Percentiles rank a stretch among this genome's conserved stretches.
phyloP scores from a whole-genome alignment of 805 yeast genomes.

The Candida yuanshanica region DNA sequence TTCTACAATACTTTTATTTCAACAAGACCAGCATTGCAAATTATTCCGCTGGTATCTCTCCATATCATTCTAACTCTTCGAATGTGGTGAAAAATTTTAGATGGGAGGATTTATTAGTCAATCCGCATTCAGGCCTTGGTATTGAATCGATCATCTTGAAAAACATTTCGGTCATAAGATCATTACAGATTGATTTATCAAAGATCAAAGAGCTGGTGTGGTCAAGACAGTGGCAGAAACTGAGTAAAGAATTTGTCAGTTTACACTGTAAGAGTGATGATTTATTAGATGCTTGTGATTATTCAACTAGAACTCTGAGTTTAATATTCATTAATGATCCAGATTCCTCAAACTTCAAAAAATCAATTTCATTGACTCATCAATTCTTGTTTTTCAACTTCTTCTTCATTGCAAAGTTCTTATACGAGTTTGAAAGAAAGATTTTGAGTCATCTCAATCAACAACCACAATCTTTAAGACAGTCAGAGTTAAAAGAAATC shows the following conservation, averaged over 20 bases:
- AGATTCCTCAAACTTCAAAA: slow-evolving; percentile 20
- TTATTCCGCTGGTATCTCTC: slow-evolving; percentile 30
- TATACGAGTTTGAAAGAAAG: slow-evolving; percentile 19
- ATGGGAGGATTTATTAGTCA: slow-evolving; percentile 27
- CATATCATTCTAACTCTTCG: slow-evolving; percentile 35
- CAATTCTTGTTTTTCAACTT: slow-evolving; percentile 24
- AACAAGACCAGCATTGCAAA: slow-evolving; percentile 27
- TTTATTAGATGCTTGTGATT: slow-evolving; percentile 25
- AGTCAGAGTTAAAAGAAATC: slow-evolving; percentile 13
- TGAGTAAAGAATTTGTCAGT: slow-evolving; percentile 18
- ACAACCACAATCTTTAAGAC: slow-evolving; percentile 7
- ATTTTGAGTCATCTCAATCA: slow-evolving; percentile 14
- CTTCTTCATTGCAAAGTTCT: slow-evolving; percentile 21
- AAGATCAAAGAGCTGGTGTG: slow-evolving; percentile 34
- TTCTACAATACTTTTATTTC: slow-evolving; percentile 31
- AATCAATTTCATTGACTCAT: slow-evolving; percentile 16
- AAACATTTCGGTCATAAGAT: slow-evolving; percentile 30
- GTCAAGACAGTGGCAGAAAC: slow-evolving; percentile 29
- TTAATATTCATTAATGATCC: slow-evolving; percentile 22
- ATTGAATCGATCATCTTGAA: slow-evolving; percentile 35
- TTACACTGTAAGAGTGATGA: slow-evolving; percentile 20
- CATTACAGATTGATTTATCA: slow-evolving; percentile 29
- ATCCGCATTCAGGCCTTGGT: slow-evolving; percentile 25
- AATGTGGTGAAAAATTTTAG: slow-evolving; percentile 32
- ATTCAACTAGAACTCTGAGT: slow-evolving; percentile 20